Conservation (phyloP, 2,329 filamentous ascomycete genomes). For the Botrytis medusae region DNA sequence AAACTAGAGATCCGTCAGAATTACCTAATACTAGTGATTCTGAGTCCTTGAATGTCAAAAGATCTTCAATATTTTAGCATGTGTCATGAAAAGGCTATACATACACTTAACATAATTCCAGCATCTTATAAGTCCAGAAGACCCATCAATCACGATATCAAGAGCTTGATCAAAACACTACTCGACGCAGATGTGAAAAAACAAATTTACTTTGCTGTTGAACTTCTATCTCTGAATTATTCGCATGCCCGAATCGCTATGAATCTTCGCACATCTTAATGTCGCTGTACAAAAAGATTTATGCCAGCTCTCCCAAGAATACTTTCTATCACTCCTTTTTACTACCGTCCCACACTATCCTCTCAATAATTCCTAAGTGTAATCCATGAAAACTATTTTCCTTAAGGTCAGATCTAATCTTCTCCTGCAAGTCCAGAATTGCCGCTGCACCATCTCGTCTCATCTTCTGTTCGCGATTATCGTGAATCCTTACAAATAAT, state of each 20-base stretch:
- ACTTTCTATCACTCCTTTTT: no score
- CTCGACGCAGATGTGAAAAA: fast-evolving
- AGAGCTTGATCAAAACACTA: neutral
- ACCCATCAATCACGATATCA: neutral
- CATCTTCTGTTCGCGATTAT: neutral
- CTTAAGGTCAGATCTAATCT: neutral
- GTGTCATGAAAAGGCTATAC: neutral
- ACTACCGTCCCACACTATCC: neutral
- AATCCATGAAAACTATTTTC: neutral
- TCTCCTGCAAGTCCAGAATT: neutral
- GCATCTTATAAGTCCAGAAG: neutral
- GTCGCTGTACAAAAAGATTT: fast-evolving
- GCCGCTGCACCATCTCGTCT: neutral
- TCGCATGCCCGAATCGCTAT: neutral
- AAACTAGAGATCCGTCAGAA: neutral
- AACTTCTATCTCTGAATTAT: neutral
- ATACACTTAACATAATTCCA: neutral
- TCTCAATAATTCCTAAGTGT: no score
- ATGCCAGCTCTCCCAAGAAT: neutral
- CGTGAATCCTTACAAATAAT: neutral
- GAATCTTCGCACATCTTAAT: neutral
- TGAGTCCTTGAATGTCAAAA: neutral
- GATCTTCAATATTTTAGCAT: neutral
- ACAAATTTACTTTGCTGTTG: neutral
- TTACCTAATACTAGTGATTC: neutral